Evolutionary conservation across 2,329 filamentous ascomycete species (phyloP).

Genomic region (Elsinoe batatas): DNA sequence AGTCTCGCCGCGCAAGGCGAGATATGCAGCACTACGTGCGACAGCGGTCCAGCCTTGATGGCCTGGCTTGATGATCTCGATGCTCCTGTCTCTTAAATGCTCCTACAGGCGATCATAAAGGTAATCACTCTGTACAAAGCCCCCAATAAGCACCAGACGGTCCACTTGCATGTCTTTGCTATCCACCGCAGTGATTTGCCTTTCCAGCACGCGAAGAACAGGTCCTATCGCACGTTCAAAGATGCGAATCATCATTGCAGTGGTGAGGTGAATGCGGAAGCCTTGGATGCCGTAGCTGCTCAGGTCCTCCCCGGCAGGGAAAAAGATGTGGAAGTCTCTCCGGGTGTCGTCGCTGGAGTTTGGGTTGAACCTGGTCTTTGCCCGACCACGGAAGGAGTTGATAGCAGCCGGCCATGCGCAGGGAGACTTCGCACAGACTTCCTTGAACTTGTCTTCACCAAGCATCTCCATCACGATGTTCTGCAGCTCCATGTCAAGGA

Average conservation of each 20-base stretch:
- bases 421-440: too few relatives aligned
- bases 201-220: too few relatives aligned
- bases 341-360: slow-evolving; percentile 56
- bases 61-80: background rate
- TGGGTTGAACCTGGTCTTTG: slow-evolving; percentile 67
- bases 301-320: slow-evolving; percentile 25
- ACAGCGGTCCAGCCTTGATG: background rate
- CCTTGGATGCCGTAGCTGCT: background rate
- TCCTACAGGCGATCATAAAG: slow-evolving; percentile 60
- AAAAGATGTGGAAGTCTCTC: slow-evolving; percentile 63
- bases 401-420: slow-evolving; percentile 41
- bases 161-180: slow-evolving; percentile 33
- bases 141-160: slow-evolving; percentile 72
- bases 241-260: background rate
- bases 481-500: too few relatives aligned
- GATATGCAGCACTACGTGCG: background rate
- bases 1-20: background rate
- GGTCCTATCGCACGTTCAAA: slow-evolving; percentile 19
- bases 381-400: slow-evolving; percentile 73
- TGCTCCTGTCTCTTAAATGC: slow-evolving; percentile 43
- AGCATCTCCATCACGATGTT: too few relatives aligned
- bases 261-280: background rate
- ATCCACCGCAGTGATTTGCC: slow-evolving; percentile 35
- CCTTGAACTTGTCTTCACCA: too few relatives aligned
- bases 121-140: slow-evolving; percentile 65